Evolutionary conservation across 805 yeast genomes (phyloP).

Genomic region (Suhomyces pyralidae): DNA sequence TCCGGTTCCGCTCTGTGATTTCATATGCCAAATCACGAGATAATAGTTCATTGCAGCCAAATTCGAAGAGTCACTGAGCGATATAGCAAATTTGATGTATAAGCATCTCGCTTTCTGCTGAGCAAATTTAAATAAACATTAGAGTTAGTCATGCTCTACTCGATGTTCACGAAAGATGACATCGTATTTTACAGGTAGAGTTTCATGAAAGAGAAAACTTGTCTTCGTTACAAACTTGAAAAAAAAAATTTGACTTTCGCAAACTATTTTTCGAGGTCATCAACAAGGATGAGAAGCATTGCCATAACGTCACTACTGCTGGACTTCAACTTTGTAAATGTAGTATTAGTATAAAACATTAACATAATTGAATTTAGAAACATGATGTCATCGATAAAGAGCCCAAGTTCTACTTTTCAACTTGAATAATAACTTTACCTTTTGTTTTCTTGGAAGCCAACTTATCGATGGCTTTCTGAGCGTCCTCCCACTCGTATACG

Average conservation of each 20-base stretch:
- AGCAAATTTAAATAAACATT: neutral
- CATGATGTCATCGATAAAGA: neutral
- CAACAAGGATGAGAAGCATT: neutral
- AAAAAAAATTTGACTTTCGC: too few relatives aligned
- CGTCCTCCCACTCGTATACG: slow-evolving; percentile 47
- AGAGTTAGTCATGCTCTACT: neutral
- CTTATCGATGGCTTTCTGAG: slow-evolving; percentile 47
- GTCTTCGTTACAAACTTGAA: too few relatives aligned
- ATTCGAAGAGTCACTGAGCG: neutral
- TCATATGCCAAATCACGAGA: neutral
- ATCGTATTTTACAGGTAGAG: neutral
- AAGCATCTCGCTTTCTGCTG: neutral
- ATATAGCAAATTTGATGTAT: neutral
- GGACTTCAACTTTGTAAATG: neutral
- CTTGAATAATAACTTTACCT: slow-evolving; percentile 63
- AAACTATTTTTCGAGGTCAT: neutral
- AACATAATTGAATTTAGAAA: neutral
- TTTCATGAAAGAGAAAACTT: neutral
- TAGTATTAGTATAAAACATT: neutral
- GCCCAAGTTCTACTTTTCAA: slow-evolving; percentile 9
- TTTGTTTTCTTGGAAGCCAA: slow-evolving; percentile 47
- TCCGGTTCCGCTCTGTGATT: neutral
- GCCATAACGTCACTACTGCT: neutral
- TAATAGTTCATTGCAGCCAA: neutral
- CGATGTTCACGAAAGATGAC: too few relatives aligned